Evolutionary conservation across 2,329 filamentous ascomycete genomes (phyloP).

Genomic region (Ascochyta lentis): DNA sequence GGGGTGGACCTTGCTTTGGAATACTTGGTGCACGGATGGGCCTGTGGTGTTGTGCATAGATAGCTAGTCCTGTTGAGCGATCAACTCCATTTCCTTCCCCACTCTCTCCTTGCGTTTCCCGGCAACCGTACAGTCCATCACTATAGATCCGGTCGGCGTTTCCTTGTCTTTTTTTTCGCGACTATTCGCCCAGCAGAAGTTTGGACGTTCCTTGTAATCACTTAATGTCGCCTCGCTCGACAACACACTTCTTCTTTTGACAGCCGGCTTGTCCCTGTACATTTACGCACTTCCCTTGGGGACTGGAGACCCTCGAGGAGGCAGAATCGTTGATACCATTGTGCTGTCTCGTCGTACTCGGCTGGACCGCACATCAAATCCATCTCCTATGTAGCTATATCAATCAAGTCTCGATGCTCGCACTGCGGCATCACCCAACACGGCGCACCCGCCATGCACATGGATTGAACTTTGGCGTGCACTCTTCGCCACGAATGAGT

Average conservation of each 20-base stretch:
- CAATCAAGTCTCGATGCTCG: slow-evolving; percentile 8
- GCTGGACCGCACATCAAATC: slow-evolving; percentile 13
- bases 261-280: slow-evolving; percentile 17
- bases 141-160: slow-evolving; percentile 13
- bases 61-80: slow-evolving; percentile 24
- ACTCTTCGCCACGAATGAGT: background rate
- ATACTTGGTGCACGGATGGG: slow-evolving; percentile 10
- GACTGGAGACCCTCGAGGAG: background rate
- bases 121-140: slow-evolving; percentile 9
- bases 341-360: slow-evolving; percentile 11
- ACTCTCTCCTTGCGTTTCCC: slow-evolving; percentile 20
- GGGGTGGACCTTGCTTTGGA: slow-evolving; percentile 12
- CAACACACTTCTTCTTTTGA: slow-evolving; percentile 7
- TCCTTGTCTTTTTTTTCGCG: background rate
- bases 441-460: background rate
- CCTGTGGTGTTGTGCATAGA: slow-evolving; percentile 16
- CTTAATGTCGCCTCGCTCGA: slow-evolving; percentile 12
- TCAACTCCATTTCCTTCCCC: slow-evolving; percentile 20
- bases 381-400: slow-evolving; percentile 15
- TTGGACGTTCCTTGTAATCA: slow-evolving; percentile 21
- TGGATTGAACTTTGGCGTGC: background rate
- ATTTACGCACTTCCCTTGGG: slow-evolving; percentile 5
- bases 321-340: slow-evolving; percentile 11
- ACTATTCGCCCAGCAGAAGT: slow-evolving; percentile 11
- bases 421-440: background rate